phyloP scores from a whole-genome alignment of 192 early-diverging fungal genomes.

The Glomus cerebriforme region DNA sequence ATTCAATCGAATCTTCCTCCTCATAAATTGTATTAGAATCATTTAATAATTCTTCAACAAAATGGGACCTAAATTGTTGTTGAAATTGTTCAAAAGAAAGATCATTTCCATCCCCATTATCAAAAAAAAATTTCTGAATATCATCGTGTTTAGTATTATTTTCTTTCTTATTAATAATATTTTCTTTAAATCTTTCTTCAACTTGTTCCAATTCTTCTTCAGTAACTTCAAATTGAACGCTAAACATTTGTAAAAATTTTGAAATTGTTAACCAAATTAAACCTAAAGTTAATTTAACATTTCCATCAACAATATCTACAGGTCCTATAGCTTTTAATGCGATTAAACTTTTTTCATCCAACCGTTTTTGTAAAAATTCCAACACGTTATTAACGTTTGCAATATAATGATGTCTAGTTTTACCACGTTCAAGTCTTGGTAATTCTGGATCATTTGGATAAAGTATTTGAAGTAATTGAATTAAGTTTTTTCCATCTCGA shows the following conservation, averaged over 20 bases:
- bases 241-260: constrained; percentile 14
- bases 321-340: constrained; percentile 28
- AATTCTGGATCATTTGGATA: constrained; percentile 11
- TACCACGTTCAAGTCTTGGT: constrained; percentile 30
- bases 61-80: background rate
- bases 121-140: background rate
- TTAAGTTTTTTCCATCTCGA: constrained; percentile 26
- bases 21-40: background rate
- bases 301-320: constrained; percentile 32
- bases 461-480: constrained; percentile 14
- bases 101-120: background rate
- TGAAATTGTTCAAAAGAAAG: background rate
- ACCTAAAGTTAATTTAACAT: constrained; percentile 31
- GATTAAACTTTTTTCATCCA: constrained; percentile 24
- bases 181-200: constrained; percentile 8
- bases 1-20: background rate
- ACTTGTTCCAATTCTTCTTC: background rate
- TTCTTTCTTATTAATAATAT: background rate
- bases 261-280: constrained; percentile 27
- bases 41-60: background rate
- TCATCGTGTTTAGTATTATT: background rate
- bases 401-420: constrained; percentile 28
- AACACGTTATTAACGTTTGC: constrained; percentile 30
- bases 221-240: constrained; percentile 5
- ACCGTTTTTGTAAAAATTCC: constrained; percentile 1